Base-by-base conservation (phyloP, 768 basidiomycete genomes). In the Russula compacta region DNA sequence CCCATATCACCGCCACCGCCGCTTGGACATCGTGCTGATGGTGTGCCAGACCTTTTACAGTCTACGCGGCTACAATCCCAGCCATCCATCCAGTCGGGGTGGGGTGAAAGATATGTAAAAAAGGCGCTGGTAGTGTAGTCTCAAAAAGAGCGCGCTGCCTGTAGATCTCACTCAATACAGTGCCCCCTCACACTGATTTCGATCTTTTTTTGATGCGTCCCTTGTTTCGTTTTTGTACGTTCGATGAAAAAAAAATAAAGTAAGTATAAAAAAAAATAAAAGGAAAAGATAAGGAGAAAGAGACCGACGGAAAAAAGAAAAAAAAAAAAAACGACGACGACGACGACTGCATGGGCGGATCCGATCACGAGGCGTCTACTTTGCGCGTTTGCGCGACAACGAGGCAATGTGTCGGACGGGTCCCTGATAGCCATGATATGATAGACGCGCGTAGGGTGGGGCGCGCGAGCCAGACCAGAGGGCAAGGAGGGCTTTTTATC, bases 1-100 rank as follows among this genome's bases (percentile, higher is more conserved):
- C 8, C 21, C 60, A 52, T 35, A 52, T 35, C 60, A 61, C 60
- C 60, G 60, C 60, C 60, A 61, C 60, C 14, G 44, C 44, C 53
- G 54, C 43, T 56, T 56, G 42, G n/a, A 32, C 60, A 56, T 56
- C 60, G 55, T 57, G 60, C n/a, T 57, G 60, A 52, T 24, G 43
- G 58, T 32, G 43, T 43, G 57, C 49, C 21, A 9, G 19, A 35
- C 21, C 17, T 29, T 44, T 51, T 29, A 59, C 24, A 12, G 50
- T 38, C 40, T 51, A 40, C 35, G 47, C 32, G n/a, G 12, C 10
- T 43, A 51, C 14, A 47, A 3, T 29, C 24, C 24, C 24, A 1
- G 2, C 24, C 24, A 29, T 29, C 24, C 24, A 29, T 29, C 24
- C 24, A 29, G 24, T 29, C 24, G 24, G 24, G 24, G 24, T 29